These are phyloP conservation scores for Arachis hypogaea DNA, from an alignment of 306 rosid species.

Conservation along the genomic window DNA sequence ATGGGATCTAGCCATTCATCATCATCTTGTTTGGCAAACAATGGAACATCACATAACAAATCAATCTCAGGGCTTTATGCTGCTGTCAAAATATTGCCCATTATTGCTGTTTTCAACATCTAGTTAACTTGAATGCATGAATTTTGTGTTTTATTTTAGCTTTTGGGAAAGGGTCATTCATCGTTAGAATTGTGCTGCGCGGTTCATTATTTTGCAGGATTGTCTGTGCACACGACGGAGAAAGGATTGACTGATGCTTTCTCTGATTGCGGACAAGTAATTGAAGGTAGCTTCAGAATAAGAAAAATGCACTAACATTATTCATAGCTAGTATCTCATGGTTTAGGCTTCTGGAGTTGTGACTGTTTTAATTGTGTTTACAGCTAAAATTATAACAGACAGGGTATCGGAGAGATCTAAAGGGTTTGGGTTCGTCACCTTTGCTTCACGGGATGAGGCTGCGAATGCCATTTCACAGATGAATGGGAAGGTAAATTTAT, in stretches of 20 bases:
- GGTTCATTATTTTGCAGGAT: conserved; percentile 51
- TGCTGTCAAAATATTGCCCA: neutral
- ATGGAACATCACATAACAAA: neutral
- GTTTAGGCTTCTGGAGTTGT: conserved; percentile 31
- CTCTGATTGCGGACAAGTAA: conserved; percentile 77
- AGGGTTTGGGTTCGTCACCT: conserved; percentile 92
- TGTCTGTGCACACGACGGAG: conserved; percentile 73
- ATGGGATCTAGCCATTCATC: neutral
- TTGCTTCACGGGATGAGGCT: conserved; percentile 84
- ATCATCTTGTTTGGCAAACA: neutral
- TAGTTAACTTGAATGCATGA: conserved; percentile 11
- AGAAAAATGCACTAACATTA: conserved; percentile 31
- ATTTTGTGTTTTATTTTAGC: conserved; percentile 11
- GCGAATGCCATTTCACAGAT: conserved; percentile 70
- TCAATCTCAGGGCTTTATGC: conserved; percentile 4
- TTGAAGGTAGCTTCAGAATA: conserved; percentile 65
- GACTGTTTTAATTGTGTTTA: conserved; percentile 25
- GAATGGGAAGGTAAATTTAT: conserved; percentile 73
- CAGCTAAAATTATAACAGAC: conserved; percentile 82
- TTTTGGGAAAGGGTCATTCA: conserved; percentile 14
- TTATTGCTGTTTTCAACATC: neutral
- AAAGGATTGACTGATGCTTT: conserved; percentile 76
- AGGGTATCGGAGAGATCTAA: conserved; percentile 77
- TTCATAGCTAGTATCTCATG: neutral
- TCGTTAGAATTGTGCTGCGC: conserved; percentile 16